Conservation (phyloP, 192 early-diverging fungal genomes). For the Haplosporangium gracile region DNA sequence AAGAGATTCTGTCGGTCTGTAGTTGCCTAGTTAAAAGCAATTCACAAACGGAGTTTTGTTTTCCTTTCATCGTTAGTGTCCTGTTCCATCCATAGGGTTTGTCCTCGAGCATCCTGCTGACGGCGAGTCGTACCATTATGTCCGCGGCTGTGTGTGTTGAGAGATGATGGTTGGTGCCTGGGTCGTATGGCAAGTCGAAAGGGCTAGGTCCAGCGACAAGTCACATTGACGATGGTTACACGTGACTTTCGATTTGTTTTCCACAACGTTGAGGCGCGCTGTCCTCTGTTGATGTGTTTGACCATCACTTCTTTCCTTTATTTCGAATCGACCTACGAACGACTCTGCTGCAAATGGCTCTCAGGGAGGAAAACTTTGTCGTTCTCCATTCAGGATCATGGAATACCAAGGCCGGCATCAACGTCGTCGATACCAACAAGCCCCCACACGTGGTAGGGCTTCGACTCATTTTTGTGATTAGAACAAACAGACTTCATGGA, state of each 20-base stretch:
- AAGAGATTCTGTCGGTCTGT: constrained; percentile 47
- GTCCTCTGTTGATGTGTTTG: neutral
- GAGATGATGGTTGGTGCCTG: constrained; percentile 1
- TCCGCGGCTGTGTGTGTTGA: neutral
- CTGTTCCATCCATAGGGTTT: neutral
- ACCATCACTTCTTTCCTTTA: neutral
- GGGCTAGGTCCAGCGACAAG: neutral
- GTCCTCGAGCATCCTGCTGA: neutral
- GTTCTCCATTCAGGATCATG: constrained; percentile 90
- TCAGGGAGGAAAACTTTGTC: constrained; percentile 85
- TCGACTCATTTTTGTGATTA: constrained; percentile 27
- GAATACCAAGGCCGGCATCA: constrained; percentile 80
- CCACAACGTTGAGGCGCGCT: neutral
- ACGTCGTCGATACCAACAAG: constrained; percentile 81
- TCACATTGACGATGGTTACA: neutral
- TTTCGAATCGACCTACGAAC: neutral
- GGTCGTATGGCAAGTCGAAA: neutral
- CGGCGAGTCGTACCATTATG: neutral
- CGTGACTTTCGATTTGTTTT: neutral
- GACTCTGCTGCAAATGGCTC: constrained; percentile 41
- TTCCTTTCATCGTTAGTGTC: neutral
- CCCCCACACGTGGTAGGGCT: constrained; percentile 71
- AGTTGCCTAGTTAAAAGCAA: constrained; percentile 3
- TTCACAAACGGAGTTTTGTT: neutral
- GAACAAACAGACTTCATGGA: neutral